These are phyloP conservation scores for Yamadazyma scolyti DNA, from an alignment of 805 yeast genomes.

Conservation along the genomic window DNA sequence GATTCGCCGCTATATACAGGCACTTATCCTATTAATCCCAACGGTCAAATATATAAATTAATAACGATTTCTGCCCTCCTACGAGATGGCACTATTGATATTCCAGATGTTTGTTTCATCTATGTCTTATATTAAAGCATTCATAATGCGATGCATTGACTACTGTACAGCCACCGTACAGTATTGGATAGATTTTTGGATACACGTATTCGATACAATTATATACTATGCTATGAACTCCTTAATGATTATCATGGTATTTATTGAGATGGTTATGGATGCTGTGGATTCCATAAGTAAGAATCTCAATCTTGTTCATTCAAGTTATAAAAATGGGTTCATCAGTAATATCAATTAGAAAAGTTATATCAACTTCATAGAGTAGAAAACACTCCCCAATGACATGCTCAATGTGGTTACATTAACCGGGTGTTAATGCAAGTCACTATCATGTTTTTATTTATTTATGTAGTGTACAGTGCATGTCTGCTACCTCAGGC, in stretches of 20 bases:
- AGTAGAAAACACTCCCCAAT: too few relatives aligned
- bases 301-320: conserved; percentile 6
- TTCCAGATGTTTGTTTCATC: conserved; percentile 1
- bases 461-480: too few relatives aligned
- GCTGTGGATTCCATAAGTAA: conserved; percentile 1
- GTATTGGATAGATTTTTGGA: background rate
- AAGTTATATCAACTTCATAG: too few relatives aligned
- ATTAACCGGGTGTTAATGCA: too few relatives aligned
- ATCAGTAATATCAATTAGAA: conserved; percentile 11
- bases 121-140: conserved; percentile 1
- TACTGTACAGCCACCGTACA: background rate
- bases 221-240: conserved; percentile 12
- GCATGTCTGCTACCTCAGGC: too few relatives aligned
- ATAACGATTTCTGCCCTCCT: too few relatives aligned
- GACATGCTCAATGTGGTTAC: too few relatives aligned
- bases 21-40: too few relatives aligned
- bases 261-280: conserved; percentile 8
- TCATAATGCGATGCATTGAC: background rate
- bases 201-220: conserved; percentile 8
- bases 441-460: too few relatives aligned
- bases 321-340: conserved; percentile 12
- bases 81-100: too few relatives aligned
- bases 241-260: conserved; percentile 8
- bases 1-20: too few relatives aligned
- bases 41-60: too few relatives aligned